Conservation (phyloP, 768 basidiomycete species). For the Vararia minispora region DNA sequence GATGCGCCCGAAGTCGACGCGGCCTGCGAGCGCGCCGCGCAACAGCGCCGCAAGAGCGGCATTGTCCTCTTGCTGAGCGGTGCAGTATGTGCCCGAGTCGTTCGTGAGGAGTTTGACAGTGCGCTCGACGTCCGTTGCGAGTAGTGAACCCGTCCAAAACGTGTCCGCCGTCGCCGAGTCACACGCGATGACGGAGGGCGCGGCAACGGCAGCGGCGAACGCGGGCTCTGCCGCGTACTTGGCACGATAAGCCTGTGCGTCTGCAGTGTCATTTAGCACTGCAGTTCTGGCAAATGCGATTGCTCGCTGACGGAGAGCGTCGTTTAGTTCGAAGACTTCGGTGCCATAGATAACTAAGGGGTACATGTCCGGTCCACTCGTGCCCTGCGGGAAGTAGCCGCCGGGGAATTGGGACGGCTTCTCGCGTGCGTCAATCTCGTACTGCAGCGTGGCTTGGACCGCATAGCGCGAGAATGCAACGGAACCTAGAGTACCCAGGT, state of each 20-base stretch:
- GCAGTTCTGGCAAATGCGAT: conserved; percentile 20
- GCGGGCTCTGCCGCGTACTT: conserved; percentile 16
- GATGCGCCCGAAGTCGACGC: conserved; percentile 26
- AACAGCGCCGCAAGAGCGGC: conserved; percentile 27
- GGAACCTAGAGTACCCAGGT: conserved; percentile 24
- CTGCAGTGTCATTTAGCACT: conserved; percentile 22
- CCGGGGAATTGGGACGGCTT: conserved; percentile 25
- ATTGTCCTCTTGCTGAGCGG: conserved; percentile 31
- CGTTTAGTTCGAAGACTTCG: conserved; percentile 36
- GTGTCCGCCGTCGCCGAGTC: conserved; percentile 28
- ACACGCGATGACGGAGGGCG: conserved; percentile 24
- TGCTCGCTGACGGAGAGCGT: conserved; percentile 24
- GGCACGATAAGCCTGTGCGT: conserved; percentile 22
- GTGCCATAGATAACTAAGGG: conserved; percentile 27
- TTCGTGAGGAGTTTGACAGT: conserved; percentile 26
- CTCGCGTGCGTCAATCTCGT: conserved; percentile 32
- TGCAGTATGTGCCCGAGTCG: conserved; percentile 21
- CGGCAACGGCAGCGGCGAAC: conserved; percentile 21
- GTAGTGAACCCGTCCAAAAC: conserved; percentile 25
- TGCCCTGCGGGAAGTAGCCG: conserved; percentile 26
- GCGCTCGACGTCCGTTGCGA: conserved; percentile 27
- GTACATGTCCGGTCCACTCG: conserved; percentile 17
- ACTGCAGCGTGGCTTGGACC: conserved; percentile 27
- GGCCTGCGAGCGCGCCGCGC: conserved; percentile 21
- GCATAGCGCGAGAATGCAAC: conserved; percentile 28